These are phyloP conservation scores for Serendipita indica DNA, from an alignment of 768 basidiomycete species.

Conservation along the genomic window DNA sequence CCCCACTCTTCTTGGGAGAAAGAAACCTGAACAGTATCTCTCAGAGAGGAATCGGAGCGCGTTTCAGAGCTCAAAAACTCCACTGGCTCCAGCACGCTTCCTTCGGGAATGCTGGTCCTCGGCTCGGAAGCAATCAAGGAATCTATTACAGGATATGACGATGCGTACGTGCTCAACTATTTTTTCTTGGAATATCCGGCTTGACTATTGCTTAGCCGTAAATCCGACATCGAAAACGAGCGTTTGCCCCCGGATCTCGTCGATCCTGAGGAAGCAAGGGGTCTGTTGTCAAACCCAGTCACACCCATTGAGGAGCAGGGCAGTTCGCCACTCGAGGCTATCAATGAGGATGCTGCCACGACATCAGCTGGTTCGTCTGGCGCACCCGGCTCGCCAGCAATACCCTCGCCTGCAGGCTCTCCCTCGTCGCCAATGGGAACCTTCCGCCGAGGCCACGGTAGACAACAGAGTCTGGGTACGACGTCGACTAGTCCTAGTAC, in stretches of 20 bases:
- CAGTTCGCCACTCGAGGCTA: slow-evolving; percentile 15
- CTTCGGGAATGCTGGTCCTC: slow-evolving; percentile 69
- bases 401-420: slow-evolving; percentile 24
- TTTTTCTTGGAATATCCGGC: slow-evolving; percentile 4
- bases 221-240: slow-evolving; percentile 98
- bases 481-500: slow-evolving; percentile 93
- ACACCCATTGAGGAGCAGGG: slow-evolving; percentile 37
- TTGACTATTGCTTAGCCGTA: slow-evolving; percentile 41
- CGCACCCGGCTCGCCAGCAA: slow-evolving; percentile 31
- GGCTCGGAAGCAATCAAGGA: slow-evolving; percentile 93
- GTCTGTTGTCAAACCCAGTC: slow-evolving; percentile 31
- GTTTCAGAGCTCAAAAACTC: slow-evolving; percentile 94
- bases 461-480: slow-evolving; percentile 79
- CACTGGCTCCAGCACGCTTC: slow-evolving; percentile 58
- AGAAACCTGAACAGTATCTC: neutral
- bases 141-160: slow-evolving; percentile 83
- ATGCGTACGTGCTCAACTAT: slow-evolving; percentile 54
- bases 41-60: slow-evolving; percentile 91
- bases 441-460: slow-evolving; percentile 57
- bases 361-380: slow-evolving; percentile 23
- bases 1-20: neutral
- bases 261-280: slow-evolving; percentile 17
- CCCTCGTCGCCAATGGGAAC: slow-evolving; percentile 23
- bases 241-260: slow-evolving; percentile 60
- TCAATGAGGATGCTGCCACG: slow-evolving; percentile 17